phyloP scores from a whole-genome alignment of 2,329 filamentous ascomycete species.

The Leptographium lundbergii region DNA sequence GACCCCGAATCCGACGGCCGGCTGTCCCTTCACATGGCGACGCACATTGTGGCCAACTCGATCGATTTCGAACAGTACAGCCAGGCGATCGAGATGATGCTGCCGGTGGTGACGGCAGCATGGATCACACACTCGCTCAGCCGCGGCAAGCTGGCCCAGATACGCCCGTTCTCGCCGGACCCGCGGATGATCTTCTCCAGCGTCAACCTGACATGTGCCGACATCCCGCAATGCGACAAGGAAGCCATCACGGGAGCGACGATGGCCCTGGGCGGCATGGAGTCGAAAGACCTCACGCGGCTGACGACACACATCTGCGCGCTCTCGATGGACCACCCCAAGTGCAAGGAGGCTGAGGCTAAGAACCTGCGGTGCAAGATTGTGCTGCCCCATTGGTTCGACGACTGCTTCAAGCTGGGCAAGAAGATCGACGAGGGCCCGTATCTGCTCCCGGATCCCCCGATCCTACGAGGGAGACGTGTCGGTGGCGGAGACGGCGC shows the following conservation, averaged over 20 bases:
- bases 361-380: slow-evolving; percentile 66
- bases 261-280: slow-evolving; percentile 76
- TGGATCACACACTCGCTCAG: slow-evolving; percentile 67
- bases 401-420: slow-evolving; percentile 88
- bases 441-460: slow-evolving; percentile 75
- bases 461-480: slow-evolving; percentile 46
- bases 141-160: slow-evolving; percentile 59
- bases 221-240: slow-evolving; percentile 74
- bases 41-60: slow-evolving; percentile 54
- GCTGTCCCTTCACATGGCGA: slow-evolving; percentile 33
- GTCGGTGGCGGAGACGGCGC: slow-evolving; percentile 27
- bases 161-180: slow-evolving; percentile 81
- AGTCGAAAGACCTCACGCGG: slow-evolving; percentile 57
- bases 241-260: slow-evolving; percentile 87
- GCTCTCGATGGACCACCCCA: slow-evolving; percentile 59
- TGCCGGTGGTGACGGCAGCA: slow-evolving; percentile 68
- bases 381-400: slow-evolving; percentile 94
- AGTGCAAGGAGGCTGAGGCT: slow-evolving; percentile 47
- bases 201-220: slow-evolving; percentile 69
- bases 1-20: slow-evolving; percentile 34
- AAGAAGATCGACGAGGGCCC: slow-evolving; percentile 82
- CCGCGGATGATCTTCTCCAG: slow-evolving; percentile 81
- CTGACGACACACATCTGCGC: slow-evolving; percentile 84
- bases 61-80: slow-evolving; percentile 87
- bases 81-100: slow-evolving; percentile 60